Evolutionary conservation across 208 protist genomes (phyloP).

Genomic region (Zelonia costaricensis): DNA sequence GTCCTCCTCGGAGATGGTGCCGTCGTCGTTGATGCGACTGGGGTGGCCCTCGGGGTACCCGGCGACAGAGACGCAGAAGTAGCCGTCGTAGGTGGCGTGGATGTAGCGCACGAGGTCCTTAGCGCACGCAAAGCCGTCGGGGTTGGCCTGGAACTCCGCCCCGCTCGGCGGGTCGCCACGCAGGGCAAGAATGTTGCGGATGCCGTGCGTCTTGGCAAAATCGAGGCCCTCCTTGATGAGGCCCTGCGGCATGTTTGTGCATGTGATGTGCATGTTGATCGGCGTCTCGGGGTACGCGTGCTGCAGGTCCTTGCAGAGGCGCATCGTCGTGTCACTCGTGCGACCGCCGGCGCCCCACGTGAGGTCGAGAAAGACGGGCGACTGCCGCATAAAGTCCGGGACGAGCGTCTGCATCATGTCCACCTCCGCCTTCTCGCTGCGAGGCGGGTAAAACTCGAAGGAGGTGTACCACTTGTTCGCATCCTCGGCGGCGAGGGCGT

Average conservation of each 20-base stretch:
- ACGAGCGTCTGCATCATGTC: slow-evolving; percentile 80
- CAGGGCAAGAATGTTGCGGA: slow-evolving; percentile 97
- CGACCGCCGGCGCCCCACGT: slow-evolving; percentile 96
- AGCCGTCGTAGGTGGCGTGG: slow-evolving; percentile 92
- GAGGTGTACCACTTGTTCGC: slow-evolving; percentile 77
- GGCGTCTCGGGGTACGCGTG: slow-evolving; percentile 66
- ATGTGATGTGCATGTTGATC: slow-evolving; percentile 94
- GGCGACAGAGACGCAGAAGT: slow-evolving; percentile 95
- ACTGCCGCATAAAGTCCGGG: slow-evolving; percentile 78
- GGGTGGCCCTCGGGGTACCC: slow-evolving; percentile 94
- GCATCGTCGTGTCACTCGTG: slow-evolving; percentile 78
- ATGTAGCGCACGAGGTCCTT: slow-evolving; percentile 96
- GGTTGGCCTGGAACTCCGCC: slow-evolving; percentile 54
- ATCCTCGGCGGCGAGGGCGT: slow-evolving; percentile 38
- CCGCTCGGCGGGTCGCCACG: slow-evolving; percentile 87
- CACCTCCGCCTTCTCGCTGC: slow-evolving; percentile 86
- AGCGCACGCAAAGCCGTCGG: slow-evolving; percentile 89
- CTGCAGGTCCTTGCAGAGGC: slow-evolving; percentile 86
- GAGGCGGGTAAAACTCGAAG: slow-evolving; percentile 97
- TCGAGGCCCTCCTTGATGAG: slow-evolving; percentile 80
- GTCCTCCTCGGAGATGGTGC: slow-evolving; percentile 57
- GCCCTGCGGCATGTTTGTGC: slow-evolving; percentile 89
- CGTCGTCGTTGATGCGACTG: slow-evolving; percentile 37
- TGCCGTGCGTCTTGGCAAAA: slow-evolving; percentile 79
- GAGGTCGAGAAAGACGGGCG: slow-evolving; percentile 94